Base-by-base conservation (phyloP, 129 eudicot species). In the Oenanthe sinensis region DNA sequence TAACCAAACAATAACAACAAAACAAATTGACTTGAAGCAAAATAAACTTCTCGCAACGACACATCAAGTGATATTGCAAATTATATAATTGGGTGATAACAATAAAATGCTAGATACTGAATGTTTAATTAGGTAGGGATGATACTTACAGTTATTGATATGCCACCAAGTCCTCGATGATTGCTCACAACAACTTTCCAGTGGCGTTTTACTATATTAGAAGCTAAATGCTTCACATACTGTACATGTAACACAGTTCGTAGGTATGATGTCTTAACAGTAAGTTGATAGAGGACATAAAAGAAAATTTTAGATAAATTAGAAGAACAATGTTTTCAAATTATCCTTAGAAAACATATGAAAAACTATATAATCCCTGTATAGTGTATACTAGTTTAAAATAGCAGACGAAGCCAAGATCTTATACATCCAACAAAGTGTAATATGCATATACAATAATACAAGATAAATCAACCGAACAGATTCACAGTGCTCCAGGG, bases 111-210 rank as follows among this genome's bases (percentile, higher is more conserved):
- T 70, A 43, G 77, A 30, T 81, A 12, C 45, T 49, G 43, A 79
- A 73, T 62, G 5, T 7, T 12, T 16, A 13, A 79, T 69, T 54
- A 17, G 22, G 67, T 36, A 5, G 14, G 44, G 48, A 45, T 37
- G 46, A 54, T 63, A 81, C 97, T 87, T 86, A 96, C 99, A 10
- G 91, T 90, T 70, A 96, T 78, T 79, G 97, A 87, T 71, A 96
- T 90, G 75, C 97, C 99, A 40, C 99, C 99, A 46, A 92, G 97
- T 68, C 99, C 99, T 14, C 99, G 91, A 85, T 96, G 99, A 75
- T 96, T 96, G 90, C 90, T 84, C 67, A 92, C 97, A 77, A 92
- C 97, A 85, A 90, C 93, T 71, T 92, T 92, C 95, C 96, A 89
- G 33, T 95, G 90, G 33, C 86, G 83, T 79, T 92, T 86, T 71